Evolutionary conservation across 2,329 filamentous ascomycete species (phyloP), one percentile per base, ranked within the genome.

Genomic region (Talaromyces sp.): DNA sequence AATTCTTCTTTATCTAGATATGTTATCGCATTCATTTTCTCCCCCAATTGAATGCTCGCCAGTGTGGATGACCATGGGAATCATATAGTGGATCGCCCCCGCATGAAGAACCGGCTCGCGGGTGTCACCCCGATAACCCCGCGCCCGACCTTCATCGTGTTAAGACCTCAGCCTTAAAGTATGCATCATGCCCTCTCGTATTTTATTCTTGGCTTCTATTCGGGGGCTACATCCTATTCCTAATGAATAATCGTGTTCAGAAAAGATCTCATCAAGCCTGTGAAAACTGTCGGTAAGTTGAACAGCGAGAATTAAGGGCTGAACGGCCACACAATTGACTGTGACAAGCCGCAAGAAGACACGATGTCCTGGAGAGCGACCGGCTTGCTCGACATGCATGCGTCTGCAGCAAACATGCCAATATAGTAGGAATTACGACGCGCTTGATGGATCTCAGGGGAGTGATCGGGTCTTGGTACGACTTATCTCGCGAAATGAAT

Each of bases 311-410:
- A 3, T 16, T 24, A 22, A 30, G 4, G 16, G n/a, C 16, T 16
- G 27, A 29, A 1, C 11, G 19, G 11, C 24, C 4, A 11, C 10
- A n/a, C 24, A 11, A 24, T 22, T 35, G 10, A 63, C 41, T 29
- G 27, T 36, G 10, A 13, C 44, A 54, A 75, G 77, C 60, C 65
- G 77, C 46, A 80, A 81, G 60, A 81, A 81, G 63, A 80, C 75
- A 1, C 72, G 79, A 39, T 81, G 79, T 60, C 79, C 79, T 0
- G 79, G 77, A 13, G 79, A 81, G 64, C 77, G 75, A 57, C 79
- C 79, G 4, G 71, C 73, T 1, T 81, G 79, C 54, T 81, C 79
- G 8, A 79, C 76, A 54, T 81, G 79, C 55, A 67, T 74, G 10
- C 75, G 79, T 11, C 69, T 81, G 8, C 73, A 73, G 35, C 78